Evolutionary conservation across 2,329 filamentous ascomycete genomes (phyloP), one percentile per base, ranked within the genome.

Genomic region (Aureobasidium mangrovei): DNA sequence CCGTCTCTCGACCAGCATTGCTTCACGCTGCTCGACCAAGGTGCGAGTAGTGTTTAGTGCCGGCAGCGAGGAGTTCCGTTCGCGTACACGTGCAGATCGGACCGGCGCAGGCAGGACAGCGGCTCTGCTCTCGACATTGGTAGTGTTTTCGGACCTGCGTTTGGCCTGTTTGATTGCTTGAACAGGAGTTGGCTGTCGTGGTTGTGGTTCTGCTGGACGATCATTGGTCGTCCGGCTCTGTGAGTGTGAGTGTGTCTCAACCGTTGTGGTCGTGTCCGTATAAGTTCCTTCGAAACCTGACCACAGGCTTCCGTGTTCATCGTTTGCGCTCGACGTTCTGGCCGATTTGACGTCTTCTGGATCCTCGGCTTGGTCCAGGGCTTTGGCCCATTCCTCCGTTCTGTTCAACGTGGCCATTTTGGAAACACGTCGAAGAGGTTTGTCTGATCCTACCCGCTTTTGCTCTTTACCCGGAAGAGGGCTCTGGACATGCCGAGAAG

Each of bases 331-430:
- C 3, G 68, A 65, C 7, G 60, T 58, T 18, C 60, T 58, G 33
- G 60, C 57, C 4, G 64, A 55, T 3, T 81, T 64, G 27, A 78
- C 74, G 2, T 82, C 78, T 45, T 83, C 79, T 1, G 89, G 89
- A 4, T 74, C 72, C 12, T 96, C 91, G 5, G 91, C 90, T 40
- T 79, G 74, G 59, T 83, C 82, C 8, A 95, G 76, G 67, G 95
- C 89, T 67, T 95, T 96, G 0, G 90, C 89, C 91, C 91, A 97
- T 70, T 97, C 91, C 60, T 95, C 95, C 1, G 90, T 96, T 55
- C 91, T 82, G 65, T 93, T 95, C 0, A 86, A 87, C 66, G 88
- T 74, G 1, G 90, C 85, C 7, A 95, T 80, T 57, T 81, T 84
- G 1, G 90, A 93, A 33, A 7, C 32, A 35, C 32, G 32, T 35